Percentiles rank a stretch among this genome's conserved stretches.
These are phyloP conservation scores for Nicotiana tabacum DNA, from an alignment of 257 asterid genomes.

Conservation along the genomic window DNA sequence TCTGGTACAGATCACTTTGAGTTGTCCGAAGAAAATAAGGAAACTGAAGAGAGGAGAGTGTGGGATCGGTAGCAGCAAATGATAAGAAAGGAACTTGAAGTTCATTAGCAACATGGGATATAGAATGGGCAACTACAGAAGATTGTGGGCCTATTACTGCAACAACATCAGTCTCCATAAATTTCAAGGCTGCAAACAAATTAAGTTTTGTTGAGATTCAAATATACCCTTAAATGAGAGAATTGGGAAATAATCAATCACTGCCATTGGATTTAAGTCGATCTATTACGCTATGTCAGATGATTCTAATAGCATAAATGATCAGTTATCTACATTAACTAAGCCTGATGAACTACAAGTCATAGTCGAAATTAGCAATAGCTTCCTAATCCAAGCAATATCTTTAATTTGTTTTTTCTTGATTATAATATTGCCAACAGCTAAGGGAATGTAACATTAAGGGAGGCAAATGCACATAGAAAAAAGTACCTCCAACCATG, in stretches of 20 bases:
- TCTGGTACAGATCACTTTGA: conserved; percentile 41
- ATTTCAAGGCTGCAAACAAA: conserved; percentile 34
- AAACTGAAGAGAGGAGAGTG: conserved; percentile 40
- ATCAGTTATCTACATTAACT: not conserved
- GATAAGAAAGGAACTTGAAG: conserved; percentile 48
- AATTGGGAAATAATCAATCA: not conserved
- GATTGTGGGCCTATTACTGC: conserved; percentile 53
- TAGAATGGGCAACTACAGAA: conserved; percentile 41
- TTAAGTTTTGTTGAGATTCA: not conserved
- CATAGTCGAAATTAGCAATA: not conserved
- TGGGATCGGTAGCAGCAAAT: conserved; percentile 45
- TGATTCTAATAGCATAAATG: not conserved
- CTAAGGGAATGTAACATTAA: not conserved
- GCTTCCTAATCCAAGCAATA: not conserved
- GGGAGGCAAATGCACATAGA: not conserved
- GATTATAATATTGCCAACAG: not conserved
- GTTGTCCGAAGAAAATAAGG: conserved; percentile 49
- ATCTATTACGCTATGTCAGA: not conserved
- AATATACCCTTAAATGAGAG: not conserved
- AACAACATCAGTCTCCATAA: conserved; percentile 39
- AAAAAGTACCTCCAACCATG: conserved; percentile 64
- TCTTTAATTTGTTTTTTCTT: not conserved
- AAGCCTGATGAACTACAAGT: not conserved
- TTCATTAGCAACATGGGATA: conserved; percentile 34
- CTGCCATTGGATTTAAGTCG: too few relatives aligned